Conservation (phyloP, 768 basidiomycete genomes). For the Mycena rebaudengoi region DNA sequence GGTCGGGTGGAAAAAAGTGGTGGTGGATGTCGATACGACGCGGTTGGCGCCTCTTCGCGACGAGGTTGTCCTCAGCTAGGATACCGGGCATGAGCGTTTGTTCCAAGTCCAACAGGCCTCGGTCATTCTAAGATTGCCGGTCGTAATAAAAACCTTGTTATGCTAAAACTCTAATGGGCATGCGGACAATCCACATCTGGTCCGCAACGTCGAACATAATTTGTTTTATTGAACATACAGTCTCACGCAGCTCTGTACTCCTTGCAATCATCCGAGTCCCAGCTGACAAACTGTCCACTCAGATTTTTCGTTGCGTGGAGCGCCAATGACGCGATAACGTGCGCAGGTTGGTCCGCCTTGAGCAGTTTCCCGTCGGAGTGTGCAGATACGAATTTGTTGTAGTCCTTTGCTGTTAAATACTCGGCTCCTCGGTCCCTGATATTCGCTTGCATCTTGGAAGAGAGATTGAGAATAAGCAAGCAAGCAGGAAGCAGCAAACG, state of each 20-base stretch:
- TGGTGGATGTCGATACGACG: slow-evolving; percentile 77
- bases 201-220: too few relatives aligned
- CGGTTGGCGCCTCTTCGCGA: background rate
- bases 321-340: slow-evolving; percentile 81
- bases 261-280: slow-evolving; percentile 77
- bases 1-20: slow-evolving; percentile 69
- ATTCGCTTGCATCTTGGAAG: slow-evolving; percentile 72
- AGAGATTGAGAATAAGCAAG: slow-evolving; percentile 2
- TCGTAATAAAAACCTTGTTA: background rate
- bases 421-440: slow-evolving; percentile 60
- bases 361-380: slow-evolving; percentile 76
- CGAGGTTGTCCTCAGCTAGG: background rate
- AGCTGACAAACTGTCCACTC: slow-evolving; percentile 82
- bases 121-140: background rate
- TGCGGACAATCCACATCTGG: too few relatives aligned
- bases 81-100: background rate
- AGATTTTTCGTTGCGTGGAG: slow-evolving; percentile 68
- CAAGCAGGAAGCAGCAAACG: slow-evolving; percentile 33
- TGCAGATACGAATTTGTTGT: slow-evolving; percentile 64
- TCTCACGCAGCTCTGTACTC: slow-evolving; percentile 48
- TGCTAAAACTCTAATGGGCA: background rate
- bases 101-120: background rate
- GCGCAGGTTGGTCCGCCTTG: slow-evolving; percentile 75
- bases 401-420: slow-evolving; percentile 63
- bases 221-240: background rate